Evolutionary conservation across 2,329 filamentous ascomycete genomes (phyloP), one percentile per base, ranked within the genome.

Genomic region (Xylariaceae sp.): DNA sequence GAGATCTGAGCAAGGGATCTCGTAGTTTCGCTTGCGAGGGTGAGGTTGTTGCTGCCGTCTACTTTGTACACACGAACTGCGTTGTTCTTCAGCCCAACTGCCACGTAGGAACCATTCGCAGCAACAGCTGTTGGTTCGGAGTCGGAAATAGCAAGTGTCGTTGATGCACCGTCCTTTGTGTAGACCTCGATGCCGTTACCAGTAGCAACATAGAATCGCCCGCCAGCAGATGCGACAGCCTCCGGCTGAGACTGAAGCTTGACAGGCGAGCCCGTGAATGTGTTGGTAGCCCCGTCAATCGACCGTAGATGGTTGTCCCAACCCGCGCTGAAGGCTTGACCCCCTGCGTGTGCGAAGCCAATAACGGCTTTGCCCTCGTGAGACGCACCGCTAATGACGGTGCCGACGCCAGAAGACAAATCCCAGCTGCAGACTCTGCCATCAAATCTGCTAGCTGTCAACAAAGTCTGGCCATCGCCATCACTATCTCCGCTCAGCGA

Each of bases 261-360:
- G 31, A 79, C 73, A 1, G 83, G 76, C 45, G 79, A 78, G 50
- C 88, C 90, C 6, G 86, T 79, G 69, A 95, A 97, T 0, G 86
- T 89, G 63, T 84, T 87, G 47, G 86, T 83, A 1, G 84, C 79
- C 53, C 87, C 79, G 59, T 96, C 91, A 34, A 95, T 79, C 41
- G 82, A 87, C 56, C 91, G 87, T 34, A 97, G 77, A 1, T 87
- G 90, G 69, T 99, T 94, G 66, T 99, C 94, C 94, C 93, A 99
- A 57, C 87, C 92, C 48, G 93, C 88, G 64, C 87, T 93, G 73
- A 89, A 92, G n/a, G 90, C 82, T 59, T 84, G 80, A 33, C 84
- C 81, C 2, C 76, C 67, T 7, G 75, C 75, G 1, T 83, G 74
- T 2, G 86, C 76, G 58, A 99, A 86, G 46, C 89, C 88, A 3